Conservation (phyloP, 371 early-diverging fungal species). For the Rhizomucor miehei region DNA sequence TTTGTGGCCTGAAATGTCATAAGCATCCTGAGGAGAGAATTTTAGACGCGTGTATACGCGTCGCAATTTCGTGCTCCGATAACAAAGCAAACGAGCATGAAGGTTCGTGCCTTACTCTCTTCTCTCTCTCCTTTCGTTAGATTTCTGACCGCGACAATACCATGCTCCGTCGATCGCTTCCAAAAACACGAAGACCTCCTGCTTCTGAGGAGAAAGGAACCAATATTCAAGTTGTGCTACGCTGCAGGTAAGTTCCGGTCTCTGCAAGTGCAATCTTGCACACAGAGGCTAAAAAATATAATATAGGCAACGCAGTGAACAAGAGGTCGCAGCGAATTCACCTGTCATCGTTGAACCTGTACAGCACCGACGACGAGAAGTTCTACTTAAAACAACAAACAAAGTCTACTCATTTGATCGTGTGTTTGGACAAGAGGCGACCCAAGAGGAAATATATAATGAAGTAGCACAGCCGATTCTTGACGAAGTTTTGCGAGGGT, state of each 20-base stretch:
- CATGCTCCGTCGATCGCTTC: too few relatives aligned
- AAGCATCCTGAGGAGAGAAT: too few relatives aligned
- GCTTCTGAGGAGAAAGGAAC: constrained; percentile 30
- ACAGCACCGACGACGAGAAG: constrained; percentile 17
- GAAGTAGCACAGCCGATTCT: constrained; percentile 85
- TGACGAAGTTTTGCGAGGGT: constrained; percentile 63
- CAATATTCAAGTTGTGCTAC: constrained; percentile 67
- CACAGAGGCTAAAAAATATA: not conserved
- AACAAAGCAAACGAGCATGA: too few relatives aligned
- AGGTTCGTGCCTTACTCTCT: too few relatives aligned
- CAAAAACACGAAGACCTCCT: not conserved
- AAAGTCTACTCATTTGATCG: constrained; percentile 87
- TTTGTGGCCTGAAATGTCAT: too few relatives aligned
- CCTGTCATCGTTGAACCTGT: constrained; percentile 36
- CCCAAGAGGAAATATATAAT: constrained; percentile 81
- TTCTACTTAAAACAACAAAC: constrained; percentile 42
- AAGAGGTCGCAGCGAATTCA: constrained; percentile 30
- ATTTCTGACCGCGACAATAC: too few relatives aligned
- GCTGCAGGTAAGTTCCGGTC: constrained; percentile 53
- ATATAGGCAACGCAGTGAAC: constrained; percentile 35
- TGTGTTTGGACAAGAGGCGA: constrained; percentile 84
- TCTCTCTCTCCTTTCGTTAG: too few relatives aligned
- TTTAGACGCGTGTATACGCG: too few relatives aligned
- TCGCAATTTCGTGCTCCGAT: too few relatives aligned
- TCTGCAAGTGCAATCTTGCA: not conserved